phyloP scores from a whole-genome alignment of 768 basidiomycete species.

The Calocybe cyanea region DNA sequence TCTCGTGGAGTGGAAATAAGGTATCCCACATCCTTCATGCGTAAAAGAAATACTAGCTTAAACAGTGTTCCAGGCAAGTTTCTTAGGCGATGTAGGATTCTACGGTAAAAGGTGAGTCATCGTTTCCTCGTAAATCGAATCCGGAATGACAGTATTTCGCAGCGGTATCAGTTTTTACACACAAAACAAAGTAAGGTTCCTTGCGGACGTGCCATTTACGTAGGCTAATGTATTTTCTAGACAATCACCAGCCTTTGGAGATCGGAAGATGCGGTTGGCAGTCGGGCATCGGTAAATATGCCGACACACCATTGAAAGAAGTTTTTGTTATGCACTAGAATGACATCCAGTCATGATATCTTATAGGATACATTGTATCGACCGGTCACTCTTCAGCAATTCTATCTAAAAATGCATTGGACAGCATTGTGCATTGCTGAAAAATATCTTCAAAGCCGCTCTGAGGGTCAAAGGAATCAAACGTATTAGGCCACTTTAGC shows the following conservation, averaged over 20 bases:
- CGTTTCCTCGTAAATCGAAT: slow-evolving; percentile 1
- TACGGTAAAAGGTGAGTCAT: slow-evolving; percentile 75
- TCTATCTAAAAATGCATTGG: slow-evolving; percentile 77
- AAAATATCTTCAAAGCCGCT: slow-evolving; percentile 76
- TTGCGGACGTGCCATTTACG: background rate
- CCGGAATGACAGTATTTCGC: slow-evolving; percentile 1
- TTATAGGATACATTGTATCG: background rate
- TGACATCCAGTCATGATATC: background rate
- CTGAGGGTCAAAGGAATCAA: slow-evolving; percentile 25
- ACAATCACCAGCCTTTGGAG: slow-evolving; percentile 94
- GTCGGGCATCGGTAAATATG: slow-evolving; percentile 82
- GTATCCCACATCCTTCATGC: slow-evolving; percentile 20
- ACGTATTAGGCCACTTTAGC: background rate
- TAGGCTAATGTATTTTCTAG: slow-evolving; percentile 31
- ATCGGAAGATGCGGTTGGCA: slow-evolving; percentile 77
- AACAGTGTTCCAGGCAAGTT: slow-evolving; percentile 46
- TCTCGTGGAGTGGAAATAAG: slow-evolving; percentile 96
- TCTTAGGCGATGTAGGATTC: slow-evolving; percentile 84
- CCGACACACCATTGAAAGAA: slow-evolving; percentile 63
- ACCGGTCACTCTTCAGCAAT: slow-evolving; percentile 32
- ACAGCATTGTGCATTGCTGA: slow-evolving; percentile 68
- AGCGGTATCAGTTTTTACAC: slow-evolving; percentile 96
- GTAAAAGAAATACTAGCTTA: slow-evolving; percentile 2
- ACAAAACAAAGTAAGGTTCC: slow-evolving; percentile 72
- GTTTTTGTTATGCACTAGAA: too few species aligned